Percentiles rank a stretch among this genome's conserved stretches.
These are phyloP conservation scores for Sherardia arvensis DNA, from an alignment of 257 asterid genomes.

Conservation along the genomic window DNA sequence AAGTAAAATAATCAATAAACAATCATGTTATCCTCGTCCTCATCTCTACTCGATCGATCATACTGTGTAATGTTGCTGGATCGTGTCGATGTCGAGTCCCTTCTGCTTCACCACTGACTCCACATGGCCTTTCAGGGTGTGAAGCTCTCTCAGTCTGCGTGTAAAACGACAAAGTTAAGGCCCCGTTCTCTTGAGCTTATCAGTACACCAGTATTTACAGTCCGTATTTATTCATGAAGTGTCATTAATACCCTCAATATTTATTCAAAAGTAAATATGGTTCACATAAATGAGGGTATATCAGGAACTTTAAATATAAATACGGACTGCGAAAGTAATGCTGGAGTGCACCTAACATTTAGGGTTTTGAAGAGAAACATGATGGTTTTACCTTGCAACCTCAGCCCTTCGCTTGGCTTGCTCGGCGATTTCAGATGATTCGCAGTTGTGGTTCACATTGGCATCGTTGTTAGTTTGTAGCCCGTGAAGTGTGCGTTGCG, in stretches of 20 bases:
- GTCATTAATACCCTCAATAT: no score
- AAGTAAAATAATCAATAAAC: neutral
- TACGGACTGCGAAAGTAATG: no score
- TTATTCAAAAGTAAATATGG: no score
- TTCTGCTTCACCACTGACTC: conserved; percentile 16
- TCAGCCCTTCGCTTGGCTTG: conserved; percentile 76
- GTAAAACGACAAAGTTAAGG: no score
- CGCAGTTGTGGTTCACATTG: conserved; percentile 22
- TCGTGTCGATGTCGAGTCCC: conserved; percentile 16
- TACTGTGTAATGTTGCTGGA: conserved; percentile 16
- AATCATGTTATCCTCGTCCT: conserved; percentile 7
- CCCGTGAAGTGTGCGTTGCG: conserved; percentile 78
- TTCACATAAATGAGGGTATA: no score
- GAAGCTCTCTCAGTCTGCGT: conserved; percentile 66
- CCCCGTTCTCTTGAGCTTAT: no score
- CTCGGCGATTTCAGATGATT: conserved; percentile 56
- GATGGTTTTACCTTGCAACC: conserved; percentile 52
- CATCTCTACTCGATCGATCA: neutral
- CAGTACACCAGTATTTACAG: no score
- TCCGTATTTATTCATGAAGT: no score
- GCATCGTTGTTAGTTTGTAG: conserved; percentile 30
- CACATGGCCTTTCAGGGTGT: conserved; percentile 31
- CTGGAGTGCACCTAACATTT: no score
- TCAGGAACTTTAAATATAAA: no score
- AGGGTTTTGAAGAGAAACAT: neutral